Conservation (phyloP, 805 yeast species). For the Schwanniomyces vanrijiae region DNA sequence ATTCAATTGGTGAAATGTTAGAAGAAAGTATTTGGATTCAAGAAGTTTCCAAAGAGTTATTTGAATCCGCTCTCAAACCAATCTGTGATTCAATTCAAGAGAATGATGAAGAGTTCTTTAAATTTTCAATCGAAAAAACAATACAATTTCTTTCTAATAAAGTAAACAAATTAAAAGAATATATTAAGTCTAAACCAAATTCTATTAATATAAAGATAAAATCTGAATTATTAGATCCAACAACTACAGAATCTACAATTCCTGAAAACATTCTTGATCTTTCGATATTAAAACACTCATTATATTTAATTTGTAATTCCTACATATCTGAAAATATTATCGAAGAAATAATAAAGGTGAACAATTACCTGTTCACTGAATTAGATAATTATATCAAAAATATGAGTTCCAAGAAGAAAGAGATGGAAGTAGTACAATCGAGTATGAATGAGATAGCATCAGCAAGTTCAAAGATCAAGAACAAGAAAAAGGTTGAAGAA, state of each 20-base stretch:
- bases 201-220: conserved; percentile 17
- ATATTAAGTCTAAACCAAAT: conserved; percentile 7
- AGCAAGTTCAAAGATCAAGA: conserved; percentile 18
- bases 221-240: conserved; percentile 15
- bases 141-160: conserved; percentile 37
- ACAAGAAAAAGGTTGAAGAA: conserved; percentile 20
- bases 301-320: conserved; percentile 48
- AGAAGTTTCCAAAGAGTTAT: conserved; percentile 19
- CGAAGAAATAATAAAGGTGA: conserved; percentile 14
- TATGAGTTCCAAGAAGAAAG: conserved; percentile 18
- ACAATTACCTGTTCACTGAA: conserved; percentile 18
- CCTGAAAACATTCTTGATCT: conserved; percentile 35
- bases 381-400: conserved; percentile 16
- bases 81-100: conserved; percentile 34
- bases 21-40: conserved; percentile 28
- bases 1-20: conserved; percentile 26
- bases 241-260: conserved; percentile 20
- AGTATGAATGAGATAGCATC: conserved; percentile 22
- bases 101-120: conserved; percentile 36
- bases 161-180: conserved; percentile 26
- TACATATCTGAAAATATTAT: conserved; percentile 34
- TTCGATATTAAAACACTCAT: conserved; percentile 39
- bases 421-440: conserved; percentile 22
- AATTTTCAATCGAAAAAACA: conserved; percentile 41
- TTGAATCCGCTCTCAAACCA: conserved; percentile 20